phyloP scores from a whole-genome alignment of 192 early-diverging fungal species.

The Backusella macrospora region DNA sequence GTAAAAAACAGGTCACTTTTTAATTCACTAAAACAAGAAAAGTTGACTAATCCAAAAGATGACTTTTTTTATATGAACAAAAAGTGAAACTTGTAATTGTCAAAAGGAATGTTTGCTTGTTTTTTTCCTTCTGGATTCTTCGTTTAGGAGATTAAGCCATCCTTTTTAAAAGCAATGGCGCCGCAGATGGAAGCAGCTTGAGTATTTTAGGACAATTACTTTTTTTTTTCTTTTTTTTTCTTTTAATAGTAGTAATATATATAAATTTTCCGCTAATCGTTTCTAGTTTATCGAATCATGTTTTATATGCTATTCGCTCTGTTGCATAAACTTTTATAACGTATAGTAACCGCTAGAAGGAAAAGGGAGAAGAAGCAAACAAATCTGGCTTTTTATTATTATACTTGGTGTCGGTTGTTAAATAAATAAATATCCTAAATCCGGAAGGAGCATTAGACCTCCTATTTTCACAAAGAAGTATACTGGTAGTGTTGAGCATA shows the following conservation, averaged over 20 bases:
- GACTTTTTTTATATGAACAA: not conserved
- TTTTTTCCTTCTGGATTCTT: not conserved
- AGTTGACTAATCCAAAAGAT: slow-evolving; percentile 2
- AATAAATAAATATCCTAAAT: slow-evolving; percentile 2
- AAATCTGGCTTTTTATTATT: not conserved
- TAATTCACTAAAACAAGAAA: not conserved
- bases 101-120: not conserved
- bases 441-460: not conserved
- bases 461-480: not conserved
- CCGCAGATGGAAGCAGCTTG: not conserved
- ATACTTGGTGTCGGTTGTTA: not conserved
- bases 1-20: slow-evolving; percentile 10
- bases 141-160: not conserved
- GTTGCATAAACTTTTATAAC: not conserved
- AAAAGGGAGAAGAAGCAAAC: not conserved
- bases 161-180: not conserved
- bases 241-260: not conserved
- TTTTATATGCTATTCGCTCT: not conserved
- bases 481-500: not conserved
- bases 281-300: slow-evolving; percentile 1
- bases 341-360: not conserved
- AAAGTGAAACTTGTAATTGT: not conserved
- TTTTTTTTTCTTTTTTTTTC: not conserved
- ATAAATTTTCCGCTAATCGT: not conserved
- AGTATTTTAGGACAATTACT: not conserved